phyloP scores from a whole-genome alignment of 208 protist genomes.

The Trypanosoma avium region DNA sequence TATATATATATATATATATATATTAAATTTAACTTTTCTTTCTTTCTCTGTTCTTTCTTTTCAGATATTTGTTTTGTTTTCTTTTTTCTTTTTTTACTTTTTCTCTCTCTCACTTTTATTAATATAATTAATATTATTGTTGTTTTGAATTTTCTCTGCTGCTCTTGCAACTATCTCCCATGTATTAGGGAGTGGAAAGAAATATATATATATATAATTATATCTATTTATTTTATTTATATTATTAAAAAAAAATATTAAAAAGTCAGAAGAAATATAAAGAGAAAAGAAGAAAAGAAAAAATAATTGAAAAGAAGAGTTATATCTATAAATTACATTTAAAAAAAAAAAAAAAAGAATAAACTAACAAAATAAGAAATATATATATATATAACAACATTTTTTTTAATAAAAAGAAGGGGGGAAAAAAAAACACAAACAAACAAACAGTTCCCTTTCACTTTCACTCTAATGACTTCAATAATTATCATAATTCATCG shows the following conservation, averaged over 20 bases:
- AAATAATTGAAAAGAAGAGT: conserved; percentile 19
- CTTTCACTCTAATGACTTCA: too few species aligned
- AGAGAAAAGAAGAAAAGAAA: conserved; percentile 23
- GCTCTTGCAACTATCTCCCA: too few species aligned
- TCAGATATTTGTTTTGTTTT: not conserved
- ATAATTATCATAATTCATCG: too few species aligned
- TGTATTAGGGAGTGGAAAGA: too few species aligned
- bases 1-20: conserved; percentile 14
- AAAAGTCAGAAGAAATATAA: conserved; percentile 6
- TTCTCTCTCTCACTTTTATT: not conserved
- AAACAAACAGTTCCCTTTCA: too few species aligned
- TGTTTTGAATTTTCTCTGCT: too few species aligned
- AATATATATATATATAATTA: conserved; percentile 22
- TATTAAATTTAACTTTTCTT: not conserved
- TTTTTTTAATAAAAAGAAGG: not conserved
- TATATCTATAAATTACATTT: not conserved
- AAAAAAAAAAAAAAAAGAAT: conserved; percentile 29
- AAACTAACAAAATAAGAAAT: conserved; percentile 24
- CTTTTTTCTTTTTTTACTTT: not conserved
- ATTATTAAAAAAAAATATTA: conserved; percentile 28
- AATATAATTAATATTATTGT: not conserved
- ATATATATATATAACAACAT: conserved; percentile 14
- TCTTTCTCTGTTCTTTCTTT: not conserved
- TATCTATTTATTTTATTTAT: too few species aligned
- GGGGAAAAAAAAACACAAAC: not conserved